Conservation (phyloP, 306 rosid species). For the Cicer bijugum region DNA sequence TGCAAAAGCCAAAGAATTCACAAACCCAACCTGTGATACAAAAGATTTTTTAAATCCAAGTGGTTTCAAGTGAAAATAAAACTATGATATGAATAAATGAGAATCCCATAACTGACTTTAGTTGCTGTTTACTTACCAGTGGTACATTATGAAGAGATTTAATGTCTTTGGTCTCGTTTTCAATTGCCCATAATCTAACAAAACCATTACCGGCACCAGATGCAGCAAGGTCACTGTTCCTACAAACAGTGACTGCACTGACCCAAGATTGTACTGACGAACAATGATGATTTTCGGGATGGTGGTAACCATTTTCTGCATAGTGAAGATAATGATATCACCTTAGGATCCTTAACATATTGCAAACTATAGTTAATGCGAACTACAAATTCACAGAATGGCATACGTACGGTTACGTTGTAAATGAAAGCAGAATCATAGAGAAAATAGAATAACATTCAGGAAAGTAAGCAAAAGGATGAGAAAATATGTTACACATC, state of each 20-base stretch:
- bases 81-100: conserved; percentile 3
- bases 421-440: conserved; percentile 7
- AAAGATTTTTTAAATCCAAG: conserved; percentile 25
- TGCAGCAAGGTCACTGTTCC: conserved; percentile 90
- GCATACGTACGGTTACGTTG: background rate
- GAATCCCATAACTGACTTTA: conserved; percentile 19
- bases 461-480: background rate
- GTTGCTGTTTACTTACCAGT: conserved; percentile 65
- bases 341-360: conserved; percentile 38
- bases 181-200: conserved; percentile 76
- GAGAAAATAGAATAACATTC: background rate
- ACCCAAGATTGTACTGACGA: conserved; percentile 78
- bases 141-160: conserved; percentile 65
- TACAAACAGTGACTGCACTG: conserved; percentile 75
- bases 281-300: conserved; percentile 49
- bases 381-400: conserved; percentile 24
- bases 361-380: conserved; percentile 7
- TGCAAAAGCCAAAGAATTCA: conserved; percentile 87
- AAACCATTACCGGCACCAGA: conserved; percentile 95
- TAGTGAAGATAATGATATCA: conserved; percentile 35
- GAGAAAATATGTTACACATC: background rate
- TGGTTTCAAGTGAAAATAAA: conserved; percentile 33
- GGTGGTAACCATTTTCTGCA: conserved; percentile 71
- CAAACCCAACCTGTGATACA: conserved; percentile 83
- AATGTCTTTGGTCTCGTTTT: conserved; percentile 66